phyloP scores from a whole-genome alignment of 177 flowering plant species.

The Tripterygium wilfordii region DNA sequence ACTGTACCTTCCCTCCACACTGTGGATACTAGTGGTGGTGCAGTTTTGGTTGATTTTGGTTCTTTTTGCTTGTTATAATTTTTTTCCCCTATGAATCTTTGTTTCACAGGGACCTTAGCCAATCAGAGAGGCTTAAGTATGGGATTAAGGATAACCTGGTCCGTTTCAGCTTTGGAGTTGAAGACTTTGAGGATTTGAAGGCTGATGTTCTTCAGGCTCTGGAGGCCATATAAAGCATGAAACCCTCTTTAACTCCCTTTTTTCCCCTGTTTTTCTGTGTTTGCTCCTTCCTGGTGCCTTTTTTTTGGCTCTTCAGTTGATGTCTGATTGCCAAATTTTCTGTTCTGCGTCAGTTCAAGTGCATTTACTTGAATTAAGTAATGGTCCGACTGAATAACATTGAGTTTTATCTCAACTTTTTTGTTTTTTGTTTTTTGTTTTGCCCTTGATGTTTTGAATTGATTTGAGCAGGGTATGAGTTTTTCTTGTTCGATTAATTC shows the following conservation, averaged over 20 bases:
- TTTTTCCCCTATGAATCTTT: neutral
- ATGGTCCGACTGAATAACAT: too few relatives aligned
- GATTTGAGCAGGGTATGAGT: too few relatives aligned
- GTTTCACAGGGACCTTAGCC: constrained; percentile 70
- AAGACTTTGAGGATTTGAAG: constrained; percentile 89
- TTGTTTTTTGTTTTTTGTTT: too few relatives aligned
- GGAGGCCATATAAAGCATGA: constrained; percentile 40
- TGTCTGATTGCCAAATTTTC: constrained; percentile 3
- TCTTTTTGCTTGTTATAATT: neutral
- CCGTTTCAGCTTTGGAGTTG: constrained; percentile 92
- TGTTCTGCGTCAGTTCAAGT: neutral
- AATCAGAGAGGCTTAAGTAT: constrained; percentile 56
- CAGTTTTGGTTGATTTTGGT: neutral
- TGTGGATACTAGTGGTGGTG: neutral
- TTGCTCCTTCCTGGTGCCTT: neutral
- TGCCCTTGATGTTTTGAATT: too few relatives aligned
- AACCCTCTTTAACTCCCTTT: neutral
- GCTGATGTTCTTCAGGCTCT: constrained; percentile 85
- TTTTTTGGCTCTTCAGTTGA: constrained; percentile 8
- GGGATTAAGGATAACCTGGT: constrained; percentile 89
- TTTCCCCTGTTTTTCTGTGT: neutral
- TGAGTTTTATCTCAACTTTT: too few relatives aligned
- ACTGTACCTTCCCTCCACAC: too few relatives aligned
- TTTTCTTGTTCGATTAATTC: too few relatives aligned
- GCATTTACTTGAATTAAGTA: too few relatives aligned